Base-by-base conservation (phyloP, 495 filamentous ascomycete species). In the Aspergillus olivimuriae region DNA sequence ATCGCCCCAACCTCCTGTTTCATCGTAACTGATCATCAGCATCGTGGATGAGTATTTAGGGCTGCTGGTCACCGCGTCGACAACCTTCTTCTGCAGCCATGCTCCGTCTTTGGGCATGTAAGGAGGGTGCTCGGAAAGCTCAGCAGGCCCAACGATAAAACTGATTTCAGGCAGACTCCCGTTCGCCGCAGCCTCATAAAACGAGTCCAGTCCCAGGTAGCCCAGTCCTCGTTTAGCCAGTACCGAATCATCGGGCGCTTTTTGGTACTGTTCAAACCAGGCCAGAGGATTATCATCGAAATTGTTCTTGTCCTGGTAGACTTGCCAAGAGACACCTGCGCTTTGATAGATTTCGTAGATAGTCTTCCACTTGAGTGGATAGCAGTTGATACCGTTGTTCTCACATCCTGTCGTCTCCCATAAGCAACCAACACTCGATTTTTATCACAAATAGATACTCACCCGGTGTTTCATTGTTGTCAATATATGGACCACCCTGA, bases 1-100 rank as follows among this genome's bases (percentile, higher is more conserved):
- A 39, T 79, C 75, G 22, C 73, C 73, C 44, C 60, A 79, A 14
- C 75, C 75, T 42, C 75, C 75, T 11, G 74, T 69, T 51, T 79
- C 63, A 36, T 79, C 75, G 43, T 66, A 79, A 22, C 68, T 74
- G 37, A 79, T 69, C 40, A 79, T 73, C 14, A 79, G 48, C 1
- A 64, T 62, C 9, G 74, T 76, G 1, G 65, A 66, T 15, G 59
- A 53, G 44, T 77, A 79, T 36, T 65, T 66, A n/a, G 69, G 65
- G 26, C 72, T 72, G 34, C 52, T 64, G 33, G 60, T 67, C 9
- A 78, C 73, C 5, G 73, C 69, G 44, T 76, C 62, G 12, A 75
- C 68, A 8, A 79, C 58, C 48, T 75, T 51, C 60, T 77, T 69
- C 44, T 77, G 74, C 2, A 79, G 58, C 74, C 74, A 77, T n/a